These are phyloP conservation scores for Stentor coeruleus DNA, from an alignment of 73 alveolate species.

Conservation along the genomic window DNA sequence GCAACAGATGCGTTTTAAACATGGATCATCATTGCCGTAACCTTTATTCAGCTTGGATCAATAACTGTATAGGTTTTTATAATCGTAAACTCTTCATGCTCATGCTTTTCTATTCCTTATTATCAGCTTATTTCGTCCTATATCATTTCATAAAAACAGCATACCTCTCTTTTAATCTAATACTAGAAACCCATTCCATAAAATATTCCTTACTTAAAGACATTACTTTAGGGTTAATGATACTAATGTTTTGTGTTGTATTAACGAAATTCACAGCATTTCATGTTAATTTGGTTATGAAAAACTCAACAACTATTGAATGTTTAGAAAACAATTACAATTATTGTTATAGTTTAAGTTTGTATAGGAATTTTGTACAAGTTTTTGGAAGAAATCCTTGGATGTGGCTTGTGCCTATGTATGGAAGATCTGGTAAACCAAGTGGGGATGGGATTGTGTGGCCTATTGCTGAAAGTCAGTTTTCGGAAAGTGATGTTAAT, in stretches of 20 bases:
- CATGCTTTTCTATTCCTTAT: conserved; percentile 30
- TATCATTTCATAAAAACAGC: too few relatives aligned
- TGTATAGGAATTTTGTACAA: conserved; percentile 17
- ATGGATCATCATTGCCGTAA: conserved; percentile 72
- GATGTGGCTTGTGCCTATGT: conserved; percentile 31
- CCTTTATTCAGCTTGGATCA: conserved; percentile 40
- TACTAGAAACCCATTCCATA: background rate
- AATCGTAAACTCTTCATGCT: conserved; percentile 51
- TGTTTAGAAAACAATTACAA: conserved; percentile 62
- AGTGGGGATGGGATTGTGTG: conserved; percentile 40
- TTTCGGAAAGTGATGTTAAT: background rate
- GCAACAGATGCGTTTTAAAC: conserved; percentile 52
- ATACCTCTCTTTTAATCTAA: background rate
- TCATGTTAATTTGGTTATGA: conserved; percentile 72
- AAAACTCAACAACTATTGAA: conserved; percentile 93
- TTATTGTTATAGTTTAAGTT: conserved; percentile 24
- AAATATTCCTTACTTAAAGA: background rate
- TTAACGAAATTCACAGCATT: conserved; percentile 76
- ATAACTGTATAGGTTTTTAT: conserved; percentile 57
- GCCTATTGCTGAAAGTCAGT: conserved; percentile 37
- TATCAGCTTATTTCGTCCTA: background rate
- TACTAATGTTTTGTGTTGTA: conserved; percentile 55
- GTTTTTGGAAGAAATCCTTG: conserved; percentile 37
- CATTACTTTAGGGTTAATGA: conserved; percentile 12
- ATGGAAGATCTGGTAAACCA: conserved; percentile 37